Conservation (phyloP, 2,329 filamentous ascomycete species). For the Ilyonectria destructans region DNA sequence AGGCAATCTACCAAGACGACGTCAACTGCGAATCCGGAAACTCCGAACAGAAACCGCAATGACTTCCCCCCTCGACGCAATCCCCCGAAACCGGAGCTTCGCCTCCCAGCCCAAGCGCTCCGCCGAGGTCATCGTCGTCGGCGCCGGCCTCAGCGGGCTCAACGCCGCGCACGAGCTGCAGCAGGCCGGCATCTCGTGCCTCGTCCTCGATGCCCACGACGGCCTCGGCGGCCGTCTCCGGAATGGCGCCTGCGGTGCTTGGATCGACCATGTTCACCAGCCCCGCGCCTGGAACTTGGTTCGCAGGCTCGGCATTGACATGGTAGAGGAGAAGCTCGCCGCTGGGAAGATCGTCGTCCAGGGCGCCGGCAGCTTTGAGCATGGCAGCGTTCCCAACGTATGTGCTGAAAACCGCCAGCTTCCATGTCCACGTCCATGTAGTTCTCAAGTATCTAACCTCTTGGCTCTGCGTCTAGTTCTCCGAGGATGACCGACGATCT, state of each 20-base stretch:
- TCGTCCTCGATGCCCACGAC: constrained; percentile 43
- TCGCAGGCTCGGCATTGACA: constrained; percentile 29
- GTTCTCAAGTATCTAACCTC: neutral
- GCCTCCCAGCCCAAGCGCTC: constrained; percentile 22
- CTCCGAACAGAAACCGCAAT: neutral
- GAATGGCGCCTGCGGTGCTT: constrained; percentile 38
- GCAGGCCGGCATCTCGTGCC: constrained; percentile 42
- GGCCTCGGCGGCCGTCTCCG: constrained; percentile 36
- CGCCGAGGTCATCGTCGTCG: constrained; percentile 47
- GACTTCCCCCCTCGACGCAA: neutral
- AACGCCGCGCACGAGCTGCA: constrained; percentile 44
- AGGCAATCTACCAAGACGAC: neutral
- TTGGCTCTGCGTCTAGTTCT: constrained; percentile 12
- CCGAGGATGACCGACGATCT: constrained; percentile 36
- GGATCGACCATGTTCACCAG: constrained; percentile 42
- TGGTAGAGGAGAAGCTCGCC: constrained; percentile 26
- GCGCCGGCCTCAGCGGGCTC: constrained; percentile 47
- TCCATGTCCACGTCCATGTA: neutral
- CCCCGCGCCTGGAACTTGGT: constrained; percentile 30
- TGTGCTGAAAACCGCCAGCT: neutral
- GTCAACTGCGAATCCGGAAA: neutral
- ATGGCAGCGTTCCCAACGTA: constrained; percentile 25
- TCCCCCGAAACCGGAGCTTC: constrained; percentile 23
- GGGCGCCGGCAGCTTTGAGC: constrained; percentile 26
- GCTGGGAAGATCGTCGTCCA: constrained; percentile 27